Conservation (phyloP, 1,284 basidiomycete species). For the Singerocomus inundabilis region DNA sequence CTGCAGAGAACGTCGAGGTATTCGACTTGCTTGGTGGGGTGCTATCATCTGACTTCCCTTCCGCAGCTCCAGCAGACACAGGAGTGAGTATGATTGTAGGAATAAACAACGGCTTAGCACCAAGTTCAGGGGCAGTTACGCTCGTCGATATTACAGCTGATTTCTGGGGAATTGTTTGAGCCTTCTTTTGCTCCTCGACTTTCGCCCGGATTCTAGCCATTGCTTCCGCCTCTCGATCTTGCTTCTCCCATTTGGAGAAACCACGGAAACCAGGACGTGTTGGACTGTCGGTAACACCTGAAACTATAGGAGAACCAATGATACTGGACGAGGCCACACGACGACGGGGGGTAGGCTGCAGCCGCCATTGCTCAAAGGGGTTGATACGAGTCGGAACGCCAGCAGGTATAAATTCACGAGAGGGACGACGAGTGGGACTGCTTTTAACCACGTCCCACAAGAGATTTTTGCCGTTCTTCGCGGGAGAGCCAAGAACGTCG, state of each 20-base stretch:
- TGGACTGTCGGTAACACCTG: slow-evolving; percentile 49
- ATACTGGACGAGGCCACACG: slow-evolving; percentile 40
- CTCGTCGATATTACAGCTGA: slow-evolving; percentile 15
- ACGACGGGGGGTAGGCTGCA: slow-evolving; percentile 33
- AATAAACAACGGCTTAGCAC: slow-evolving; percentile 20
- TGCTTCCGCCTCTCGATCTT: slow-evolving; percentile 75
- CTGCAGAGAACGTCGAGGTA: slow-evolving; percentile 13
- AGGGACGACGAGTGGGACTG: slow-evolving; percentile 37
- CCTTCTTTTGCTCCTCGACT: slow-evolving; percentile 42
- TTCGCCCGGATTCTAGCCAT: slow-evolving; percentile 62
- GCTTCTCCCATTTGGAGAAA: slow-evolving; percentile 80
- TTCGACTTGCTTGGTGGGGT: slow-evolving; percentile 17
- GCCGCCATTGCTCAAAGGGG: slow-evolving; percentile 37
- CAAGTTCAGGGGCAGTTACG: slow-evolving; percentile 26
- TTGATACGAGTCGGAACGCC: slow-evolving; percentile 39
- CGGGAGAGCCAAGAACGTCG: slow-evolving; percentile 34
- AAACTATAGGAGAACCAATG: slow-evolving; percentile 26
- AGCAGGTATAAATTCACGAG: slow-evolving; percentile 47
- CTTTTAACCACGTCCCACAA: slow-evolving; percentile 45
- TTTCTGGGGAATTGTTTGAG: slow-evolving; percentile 18
- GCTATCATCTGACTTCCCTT: slow-evolving; percentile 4
- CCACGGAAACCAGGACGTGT: slow-evolving; percentile 48
- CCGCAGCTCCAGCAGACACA: slow-evolving; percentile 15
- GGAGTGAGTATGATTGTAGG: slow-evolving; percentile 33
- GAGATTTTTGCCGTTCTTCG: slow-evolving; percentile 44